A percentile compares a stretch with the other conserved stretches of the same genome.
These are phyloP conservation scores for Dothistroma septosporum DNA, from an alignment of 2,329 filamentous ascomycete species.

Conservation along the genomic window DNA sequence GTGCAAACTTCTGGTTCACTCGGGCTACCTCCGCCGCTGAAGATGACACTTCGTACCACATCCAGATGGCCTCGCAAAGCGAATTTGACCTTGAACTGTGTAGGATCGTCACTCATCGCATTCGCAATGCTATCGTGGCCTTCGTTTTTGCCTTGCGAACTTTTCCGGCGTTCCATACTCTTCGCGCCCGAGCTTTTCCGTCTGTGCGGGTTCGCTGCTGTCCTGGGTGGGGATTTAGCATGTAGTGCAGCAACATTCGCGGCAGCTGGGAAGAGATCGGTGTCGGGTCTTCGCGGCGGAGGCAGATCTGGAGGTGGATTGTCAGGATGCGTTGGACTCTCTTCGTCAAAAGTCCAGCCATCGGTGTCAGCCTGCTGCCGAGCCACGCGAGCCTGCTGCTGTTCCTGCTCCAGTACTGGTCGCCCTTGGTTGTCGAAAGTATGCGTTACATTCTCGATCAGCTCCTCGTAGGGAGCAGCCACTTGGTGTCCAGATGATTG, in stretches of 20 bases:
- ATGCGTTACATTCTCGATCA: slow-evolving; percentile 55
- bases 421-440: slow-evolving; percentile 57
- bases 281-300: slow-evolving; percentile 68
- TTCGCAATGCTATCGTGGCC: slow-evolving; percentile 45
- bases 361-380: slow-evolving; percentile 49
- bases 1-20: slow-evolving; percentile 97
- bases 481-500: slow-evolving; percentile 25
- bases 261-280: slow-evolving; percentile 78
- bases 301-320: slow-evolving; percentile 42
- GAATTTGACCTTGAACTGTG: slow-evolving; percentile 87
- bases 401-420: slow-evolving; percentile 46
- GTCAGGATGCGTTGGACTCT: slow-evolving; percentile 50
- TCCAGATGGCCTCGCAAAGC: slow-evolving; percentile 89
- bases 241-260: slow-evolving; percentile 57
- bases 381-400: slow-evolving; percentile 14
- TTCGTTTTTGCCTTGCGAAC: slow-evolving; percentile 56
- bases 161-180: slow-evolving; percentile 55
- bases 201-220: slow-evolving; percentile 63
- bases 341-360: slow-evolving; percentile 90
- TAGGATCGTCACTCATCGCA: slow-evolving; percentile 58
- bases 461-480: slow-evolving; percentile 48
- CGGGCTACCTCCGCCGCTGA: slow-evolving; percentile 91
- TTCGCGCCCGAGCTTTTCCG: slow-evolving; percentile 67
- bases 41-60: slow-evolving; percentile 89
- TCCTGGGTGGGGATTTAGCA: slow-evolving; percentile 72